A percentile compares a stretch with the other conserved stretches of the same genome.
phyloP scores from a whole-genome alignment of 208 protist genomes.

The Trypanosoma caninum region DNA sequence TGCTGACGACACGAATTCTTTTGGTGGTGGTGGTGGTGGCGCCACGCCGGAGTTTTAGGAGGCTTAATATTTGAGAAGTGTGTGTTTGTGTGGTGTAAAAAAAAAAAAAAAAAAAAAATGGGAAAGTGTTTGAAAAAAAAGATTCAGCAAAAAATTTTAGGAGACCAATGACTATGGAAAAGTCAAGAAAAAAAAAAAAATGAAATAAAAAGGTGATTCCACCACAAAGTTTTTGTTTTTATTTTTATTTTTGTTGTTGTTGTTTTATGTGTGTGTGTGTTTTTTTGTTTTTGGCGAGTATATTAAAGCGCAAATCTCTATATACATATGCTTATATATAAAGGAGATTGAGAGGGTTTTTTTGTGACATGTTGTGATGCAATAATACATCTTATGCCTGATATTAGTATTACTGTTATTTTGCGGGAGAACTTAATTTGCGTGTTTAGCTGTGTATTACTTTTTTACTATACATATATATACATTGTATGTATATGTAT shows the following conservation, averaged over 20 bases:
- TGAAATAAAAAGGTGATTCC: not conserved
- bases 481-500: not conserved
- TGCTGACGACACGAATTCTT: no score
- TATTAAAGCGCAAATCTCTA: no score
- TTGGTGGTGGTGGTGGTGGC: not conserved
- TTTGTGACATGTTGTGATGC: no score
- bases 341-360: no score
- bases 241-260: no score
- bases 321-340: no score
- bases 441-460: no score
- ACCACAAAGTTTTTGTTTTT: no score
- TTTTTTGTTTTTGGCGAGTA: not conserved
- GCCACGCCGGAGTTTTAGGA: conserved; percentile 22
- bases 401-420: not conserved
- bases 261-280: not conserved
- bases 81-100: not conserved
- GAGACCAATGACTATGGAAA: not conserved
- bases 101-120: not conserved
- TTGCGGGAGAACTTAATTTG: not conserved
- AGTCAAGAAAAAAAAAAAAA: not conserved
- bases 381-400: no score
- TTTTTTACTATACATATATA: not conserved
- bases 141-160: no score
- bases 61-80: not conserved
- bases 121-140: not conserved